phyloP scores from a whole-genome alignment of 768 basidiomycete species.

The Lentinula boryana region DNA sequence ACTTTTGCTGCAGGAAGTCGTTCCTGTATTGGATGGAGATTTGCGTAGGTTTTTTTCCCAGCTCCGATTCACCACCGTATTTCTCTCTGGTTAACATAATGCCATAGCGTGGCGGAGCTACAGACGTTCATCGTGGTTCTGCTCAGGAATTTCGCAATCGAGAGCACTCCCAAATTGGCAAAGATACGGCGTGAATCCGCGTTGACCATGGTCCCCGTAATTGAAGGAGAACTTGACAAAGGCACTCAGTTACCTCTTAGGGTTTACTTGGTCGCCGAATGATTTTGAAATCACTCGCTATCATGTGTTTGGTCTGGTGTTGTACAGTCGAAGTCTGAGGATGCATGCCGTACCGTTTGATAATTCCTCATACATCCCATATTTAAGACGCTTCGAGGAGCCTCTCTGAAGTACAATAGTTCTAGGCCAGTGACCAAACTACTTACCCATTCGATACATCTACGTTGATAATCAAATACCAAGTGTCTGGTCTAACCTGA shows the following conservation, averaged over 20 bases:
- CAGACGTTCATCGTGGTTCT: constrained; percentile 57
- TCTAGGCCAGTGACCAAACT: no score
- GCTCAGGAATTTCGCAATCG: constrained; percentile 46
- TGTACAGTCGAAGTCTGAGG: no score
- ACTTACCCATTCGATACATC: no score
- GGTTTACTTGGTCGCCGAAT: constrained; percentile 12
- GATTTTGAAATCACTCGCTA: background rate
- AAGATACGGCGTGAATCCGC: constrained; percentile 32
- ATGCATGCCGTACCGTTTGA: no score
- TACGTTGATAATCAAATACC: no score
- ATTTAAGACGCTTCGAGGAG: no score
- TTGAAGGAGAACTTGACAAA: constrained; percentile 36
- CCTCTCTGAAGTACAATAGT: no score
- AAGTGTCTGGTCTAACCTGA: no score
- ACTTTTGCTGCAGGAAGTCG: constrained; percentile 19
- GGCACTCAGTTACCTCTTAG: constrained; percentile 33
- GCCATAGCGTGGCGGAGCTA: constrained; percentile 37
- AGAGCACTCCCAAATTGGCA: constrained; percentile 27
- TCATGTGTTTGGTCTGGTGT: no score
- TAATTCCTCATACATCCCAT: no score
- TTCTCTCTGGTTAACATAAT: background rate
- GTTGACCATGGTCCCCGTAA: constrained; percentile 33
- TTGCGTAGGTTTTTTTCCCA: constrained; percentile 13
- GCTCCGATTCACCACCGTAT: background rate
- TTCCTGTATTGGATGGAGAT: constrained; percentile 23